Conservation (phyloP, 768 basidiomycete species). For the Leccinum sublutescens region DNA sequence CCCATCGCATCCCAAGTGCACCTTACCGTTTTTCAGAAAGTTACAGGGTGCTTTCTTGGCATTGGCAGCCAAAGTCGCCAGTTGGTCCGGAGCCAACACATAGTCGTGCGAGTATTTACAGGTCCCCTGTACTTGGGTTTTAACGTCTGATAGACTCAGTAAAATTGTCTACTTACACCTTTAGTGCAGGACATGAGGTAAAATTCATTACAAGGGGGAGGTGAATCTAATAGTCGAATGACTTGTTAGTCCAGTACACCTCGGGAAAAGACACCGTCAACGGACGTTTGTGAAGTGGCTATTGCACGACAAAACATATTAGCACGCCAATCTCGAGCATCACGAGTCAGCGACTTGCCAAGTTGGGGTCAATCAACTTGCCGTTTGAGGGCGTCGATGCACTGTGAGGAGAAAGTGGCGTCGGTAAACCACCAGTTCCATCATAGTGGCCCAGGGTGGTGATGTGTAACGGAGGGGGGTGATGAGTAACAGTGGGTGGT, state of each 20-base stretch:
- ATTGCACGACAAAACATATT: conserved; percentile 6
- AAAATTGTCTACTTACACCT: conserved; percentile 46
- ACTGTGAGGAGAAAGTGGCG: conserved; percentile 60
- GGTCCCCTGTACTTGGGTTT: conserved; percentile 40
- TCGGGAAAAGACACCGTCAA: conserved; percentile 15
- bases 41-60: conserved; percentile 88
- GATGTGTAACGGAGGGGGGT: conserved; percentile 49
- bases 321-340: conserved; percentile 1
- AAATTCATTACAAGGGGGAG: conserved; percentile 83
- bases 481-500: conserved; percentile 29
- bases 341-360: conserved; percentile 42
- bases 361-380: conserved; percentile 56
- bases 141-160: conserved; percentile 14
- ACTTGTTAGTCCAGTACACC: conserved; percentile 3
- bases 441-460: conserved; percentile 39
- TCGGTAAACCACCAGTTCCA: conserved; percentile 61
- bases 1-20: background rate
- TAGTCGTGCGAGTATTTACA: conserved; percentile 90
- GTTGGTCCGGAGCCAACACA: conserved; percentile 65
- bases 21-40: conserved; percentile 72
- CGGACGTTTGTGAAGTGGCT: conserved; percentile 81
- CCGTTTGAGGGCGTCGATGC: conserved; percentile 24
- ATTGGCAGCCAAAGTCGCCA: conserved; percentile 66
- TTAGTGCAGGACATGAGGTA: conserved; percentile 83
- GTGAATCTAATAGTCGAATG: conserved; percentile 51